Conservation (phyloP, 352 stramenopile species). For the Phytophthora pini region DNA sequence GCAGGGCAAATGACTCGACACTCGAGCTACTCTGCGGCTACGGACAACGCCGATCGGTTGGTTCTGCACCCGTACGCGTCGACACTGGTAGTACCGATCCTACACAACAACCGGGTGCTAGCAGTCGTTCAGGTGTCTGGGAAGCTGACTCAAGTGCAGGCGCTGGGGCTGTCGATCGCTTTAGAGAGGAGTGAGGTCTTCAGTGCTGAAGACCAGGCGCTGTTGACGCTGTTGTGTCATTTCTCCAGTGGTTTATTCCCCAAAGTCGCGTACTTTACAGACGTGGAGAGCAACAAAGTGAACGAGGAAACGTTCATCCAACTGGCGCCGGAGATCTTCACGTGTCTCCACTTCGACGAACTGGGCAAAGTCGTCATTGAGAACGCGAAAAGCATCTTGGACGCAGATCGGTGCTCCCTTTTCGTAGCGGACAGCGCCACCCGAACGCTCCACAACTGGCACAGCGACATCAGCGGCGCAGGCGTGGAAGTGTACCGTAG, state of each 20-base stretch:
- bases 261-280: constrained; percentile 80
- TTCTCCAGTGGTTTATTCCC: constrained; percentile 70
- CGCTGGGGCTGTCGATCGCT: constrained; percentile 65
- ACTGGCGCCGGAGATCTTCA: constrained; percentile 79
- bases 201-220: constrained; percentile 57
- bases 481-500: constrained; percentile 59
- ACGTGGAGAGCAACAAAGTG: constrained; percentile 83
- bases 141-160: constrained; percentile 63
- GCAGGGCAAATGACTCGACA: constrained; percentile 58
- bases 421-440: constrained; percentile 68
- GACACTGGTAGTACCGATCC: constrained; percentile 63
- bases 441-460: constrained; percentile 72
- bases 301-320: constrained; percentile 84
- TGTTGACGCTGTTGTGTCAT: constrained; percentile 60
- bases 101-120: constrained; percentile 43
- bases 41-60: constrained; percentile 69
- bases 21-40: constrained; percentile 54
- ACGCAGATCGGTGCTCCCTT: constrained; percentile 76
- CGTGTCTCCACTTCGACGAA: constrained; percentile 80
- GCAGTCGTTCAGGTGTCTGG: constrained; percentile 72
- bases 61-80: constrained; percentile 62
- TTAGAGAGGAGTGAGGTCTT: constrained; percentile 72
- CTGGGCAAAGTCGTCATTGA: constrained; percentile 81
- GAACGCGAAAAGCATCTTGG: constrained; percentile 76
- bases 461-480: constrained; percentile 73